Evolutionary conservation across 306 rosid species (phyloP), one percentile per base, ranked within the genome.

Genomic region (Macrotyloma uniflorum): DNA sequence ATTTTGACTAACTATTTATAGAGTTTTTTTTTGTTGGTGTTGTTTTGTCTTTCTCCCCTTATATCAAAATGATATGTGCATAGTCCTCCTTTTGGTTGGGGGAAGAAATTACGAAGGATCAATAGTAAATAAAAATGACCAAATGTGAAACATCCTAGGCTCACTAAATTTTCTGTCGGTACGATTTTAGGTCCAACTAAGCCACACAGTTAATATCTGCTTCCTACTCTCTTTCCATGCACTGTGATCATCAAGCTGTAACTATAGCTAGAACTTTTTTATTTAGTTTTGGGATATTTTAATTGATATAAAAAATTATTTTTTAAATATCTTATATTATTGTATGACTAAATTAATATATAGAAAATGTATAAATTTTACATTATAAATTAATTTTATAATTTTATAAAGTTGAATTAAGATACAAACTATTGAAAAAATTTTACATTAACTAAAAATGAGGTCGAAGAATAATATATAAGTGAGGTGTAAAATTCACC

Each of bases 1-100:
- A 28, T 38, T 80, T 87, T 93, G 83, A 89, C 91, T 42, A 49
- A 54, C 90, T 79, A 87, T 83, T 75, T 80, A 67, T 59, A 68
- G 90, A 63, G 23, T 66, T 13, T 10, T 65, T 54, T 15, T 65
- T 49, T 79, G 72, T 78, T 10, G 57, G 43, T 79, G 72, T 78
- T 71, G 1, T 62, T 55, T 78, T 74, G 81, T 75, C 47, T 64
- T 70, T 79, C 47, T 28, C 79, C 35, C 33, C 63, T 15, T 20
- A 64, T 1, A 43, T 43, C 79, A 82, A 63, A 53, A 63, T 82
- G 85, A 82, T 70, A 24, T 32, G 13, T 38, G 9, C 28, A 65
- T 59, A 10, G 18, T 84, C 40, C 38, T 53, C 23, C 26, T 59
- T 78, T 83, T 70, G 58, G 83, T 62, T 11, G 54, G 71, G 22